Conservation (phyloP, 129 eudicot genomes). For the Tagetes erecta region DNA sequence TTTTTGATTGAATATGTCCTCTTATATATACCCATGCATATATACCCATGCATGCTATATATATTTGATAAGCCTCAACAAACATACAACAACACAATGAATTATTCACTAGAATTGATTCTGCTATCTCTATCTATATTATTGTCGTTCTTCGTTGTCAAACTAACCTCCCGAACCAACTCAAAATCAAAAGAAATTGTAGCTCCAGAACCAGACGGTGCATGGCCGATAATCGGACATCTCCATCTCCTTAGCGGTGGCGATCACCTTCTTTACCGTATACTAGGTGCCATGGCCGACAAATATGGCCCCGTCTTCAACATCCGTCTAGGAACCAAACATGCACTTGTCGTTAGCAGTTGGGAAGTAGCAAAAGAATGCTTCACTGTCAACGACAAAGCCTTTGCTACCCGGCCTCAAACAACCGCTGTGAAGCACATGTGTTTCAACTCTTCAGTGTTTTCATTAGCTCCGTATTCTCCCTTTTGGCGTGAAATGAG, state of each 20-base stretch:
- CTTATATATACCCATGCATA: not conserved
- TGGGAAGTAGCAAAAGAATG: constrained; percentile 15
- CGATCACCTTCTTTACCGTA: too few species aligned
- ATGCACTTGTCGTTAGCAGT: constrained; percentile 23
- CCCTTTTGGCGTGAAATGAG: constrained; percentile 31
- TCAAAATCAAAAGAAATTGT: too few species aligned
- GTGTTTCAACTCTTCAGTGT: constrained; percentile 29
- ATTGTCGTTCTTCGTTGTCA: not conserved
- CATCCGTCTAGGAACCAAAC: too few species aligned
- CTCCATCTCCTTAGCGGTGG: too few species aligned
- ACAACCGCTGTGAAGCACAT: constrained; percentile 16
- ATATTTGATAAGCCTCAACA: not conserved
- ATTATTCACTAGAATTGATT: not conserved
- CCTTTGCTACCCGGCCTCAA: constrained; percentile 19
- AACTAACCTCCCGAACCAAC: too few species aligned
- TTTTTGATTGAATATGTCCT: too few species aligned
- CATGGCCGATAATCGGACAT: too few species aligned
- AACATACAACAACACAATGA: not conserved
- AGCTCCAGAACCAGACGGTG: too few species aligned
- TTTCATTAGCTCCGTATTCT: not conserved
- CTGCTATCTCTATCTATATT: too few species aligned
- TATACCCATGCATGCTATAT: not conserved
- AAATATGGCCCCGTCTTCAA: too few species aligned
- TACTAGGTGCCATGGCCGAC: too few species aligned
- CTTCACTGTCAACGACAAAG: constrained; percentile 16